phyloP scores from a whole-genome alignment of 2,329 filamentous ascomycete genomes.

The Cladophialophora exuberans region DNA sequence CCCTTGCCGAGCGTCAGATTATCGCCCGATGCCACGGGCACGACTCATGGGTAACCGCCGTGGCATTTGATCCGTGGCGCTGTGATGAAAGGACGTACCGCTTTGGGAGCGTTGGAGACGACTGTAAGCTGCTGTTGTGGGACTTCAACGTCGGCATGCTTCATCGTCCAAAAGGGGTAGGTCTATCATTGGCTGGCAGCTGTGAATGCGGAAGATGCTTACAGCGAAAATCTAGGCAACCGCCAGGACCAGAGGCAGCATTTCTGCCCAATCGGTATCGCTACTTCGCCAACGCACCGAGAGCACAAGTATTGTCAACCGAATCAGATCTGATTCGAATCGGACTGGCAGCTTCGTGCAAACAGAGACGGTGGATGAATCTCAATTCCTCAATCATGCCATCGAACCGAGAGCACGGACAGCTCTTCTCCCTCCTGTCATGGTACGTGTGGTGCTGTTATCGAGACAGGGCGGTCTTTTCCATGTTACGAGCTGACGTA shows the following conservation, averaged over 20 bases:
- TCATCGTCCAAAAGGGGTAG: constrained; percentile 80
- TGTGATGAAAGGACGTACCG: constrained; percentile 95
- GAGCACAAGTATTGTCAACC: constrained; percentile 58
- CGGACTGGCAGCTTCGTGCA: constrained; percentile 41
- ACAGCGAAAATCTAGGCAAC: constrained; percentile 27
- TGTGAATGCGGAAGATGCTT: not conserved
- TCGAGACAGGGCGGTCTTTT: not conserved
- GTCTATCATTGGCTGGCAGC: constrained; percentile 40
- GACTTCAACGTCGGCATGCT: constrained; percentile 98
- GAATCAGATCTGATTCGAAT: constrained; percentile 72
- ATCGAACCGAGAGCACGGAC: constrained; percentile 85
- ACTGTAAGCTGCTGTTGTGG: constrained; percentile 88
- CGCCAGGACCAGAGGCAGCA: constrained; percentile 48
- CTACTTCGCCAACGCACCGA: constrained; percentile 65
- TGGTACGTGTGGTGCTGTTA: constrained; percentile 63
- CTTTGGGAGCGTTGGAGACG: constrained; percentile 94
- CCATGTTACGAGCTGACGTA: constrained; percentile 14
- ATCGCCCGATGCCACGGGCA: constrained; percentile 94
- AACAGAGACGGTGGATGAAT: constrained; percentile 52
- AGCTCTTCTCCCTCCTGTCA: constrained; percentile 85
- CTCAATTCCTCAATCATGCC: constrained; percentile 69
- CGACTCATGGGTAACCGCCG: constrained; percentile 90
- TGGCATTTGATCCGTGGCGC: constrained; percentile 95
- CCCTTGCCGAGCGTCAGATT: constrained; percentile 76
- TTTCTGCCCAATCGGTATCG: constrained; percentile 47